Percentiles rank a stretch among this genome's conserved stretches.
Evolutionary conservation across 495 filamentous ascomycete species (phyloP).

Genomic region (Jackrogersella minutella): DNA sequence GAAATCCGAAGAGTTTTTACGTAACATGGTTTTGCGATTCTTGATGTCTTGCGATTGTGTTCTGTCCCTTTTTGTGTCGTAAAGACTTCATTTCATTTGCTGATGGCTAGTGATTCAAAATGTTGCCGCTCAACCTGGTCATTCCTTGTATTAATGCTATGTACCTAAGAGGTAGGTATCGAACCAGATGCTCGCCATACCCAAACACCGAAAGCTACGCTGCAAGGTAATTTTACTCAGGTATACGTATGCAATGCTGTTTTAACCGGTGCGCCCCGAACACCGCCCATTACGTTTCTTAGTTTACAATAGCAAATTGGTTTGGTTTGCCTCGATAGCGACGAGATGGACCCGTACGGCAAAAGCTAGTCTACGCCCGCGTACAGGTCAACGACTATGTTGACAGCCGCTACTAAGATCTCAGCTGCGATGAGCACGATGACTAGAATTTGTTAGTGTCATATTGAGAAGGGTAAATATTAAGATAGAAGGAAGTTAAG

Average conservation of each 20-base stretch:
- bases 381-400: slow-evolving; percentile 94
- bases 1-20: no score
- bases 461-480: background rate
- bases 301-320: background rate
- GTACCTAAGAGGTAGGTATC: background rate
- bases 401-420: slow-evolving; percentile 92
- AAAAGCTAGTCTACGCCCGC: slow-evolving; percentile 73
- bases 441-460: slow-evolving; percentile 59
- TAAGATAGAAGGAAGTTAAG: slow-evolving; percentile 44
- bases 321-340: background rate
- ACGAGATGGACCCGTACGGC: background rate
- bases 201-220: background rate
- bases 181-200: background rate
- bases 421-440: slow-evolving; percentile 96
- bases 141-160: no score
- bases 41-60: no score
- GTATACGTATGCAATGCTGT: slow-evolving; percentile 7
- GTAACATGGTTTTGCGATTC: no score
- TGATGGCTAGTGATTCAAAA: no score
- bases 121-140: no score
- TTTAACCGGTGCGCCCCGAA: slow-evolving; percentile 7
- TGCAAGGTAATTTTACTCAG: background rate
- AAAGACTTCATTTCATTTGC: no score
- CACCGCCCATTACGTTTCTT: background rate
- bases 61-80: no score